A percentile compares a stretch with the other conserved stretches of the same genome.
Evolutionary conservation across 371 early-diverging fungal genomes (phyloP).

Genomic region (Mucor saturninus): DNA sequence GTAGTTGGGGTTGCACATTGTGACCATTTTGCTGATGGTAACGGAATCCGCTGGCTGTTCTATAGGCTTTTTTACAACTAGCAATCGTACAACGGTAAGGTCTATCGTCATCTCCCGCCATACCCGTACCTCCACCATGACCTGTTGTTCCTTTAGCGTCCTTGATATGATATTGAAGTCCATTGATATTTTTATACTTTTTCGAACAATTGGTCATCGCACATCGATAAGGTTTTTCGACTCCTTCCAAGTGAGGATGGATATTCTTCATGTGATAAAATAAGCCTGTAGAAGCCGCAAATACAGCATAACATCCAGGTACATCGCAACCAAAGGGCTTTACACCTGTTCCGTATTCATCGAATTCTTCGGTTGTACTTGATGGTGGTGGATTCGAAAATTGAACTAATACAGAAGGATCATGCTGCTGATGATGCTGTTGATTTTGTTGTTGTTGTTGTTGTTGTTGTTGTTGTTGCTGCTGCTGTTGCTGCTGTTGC

Average conservation of each 20-base stretch:
- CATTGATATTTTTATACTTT: constrained; percentile 93
- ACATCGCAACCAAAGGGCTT: constrained; percentile 79
- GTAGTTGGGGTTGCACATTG: constrained; percentile 11
- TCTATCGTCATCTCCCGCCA: constrained; percentile 18
- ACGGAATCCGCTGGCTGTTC: constrained; percentile 46
- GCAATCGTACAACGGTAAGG: constrained; percentile 36
- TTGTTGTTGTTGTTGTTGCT: background rate
- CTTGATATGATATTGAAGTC: constrained; percentile 88
- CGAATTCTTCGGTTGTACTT: constrained; percentile 14
- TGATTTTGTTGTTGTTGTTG: constrained; percentile 17
- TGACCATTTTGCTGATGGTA: constrained; percentile 50
- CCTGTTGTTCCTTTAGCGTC: constrained; percentile 64
- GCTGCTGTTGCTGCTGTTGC: constrained; percentile 25
- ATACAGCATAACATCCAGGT: constrained; percentile 63
- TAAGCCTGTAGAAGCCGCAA: constrained; percentile 62
- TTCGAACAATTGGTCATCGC: constrained; percentile 78
- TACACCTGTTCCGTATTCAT: constrained; percentile 18
- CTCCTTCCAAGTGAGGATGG: constrained; percentile 54
- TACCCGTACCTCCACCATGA: constrained; percentile 16
- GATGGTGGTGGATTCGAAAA: constrained; percentile 8
- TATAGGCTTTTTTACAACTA: constrained; percentile 51
- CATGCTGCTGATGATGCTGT: constrained; percentile 18
- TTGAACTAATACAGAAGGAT: constrained; percentile 35
- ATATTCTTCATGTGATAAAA: constrained; percentile 72
- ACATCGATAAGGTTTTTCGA: constrained; percentile 79